Evolutionary conservation across 768 basidiomycete species (phyloP), one percentile per base, ranked within the genome.

Genomic region (Tubosaeta sp.): DNA sequence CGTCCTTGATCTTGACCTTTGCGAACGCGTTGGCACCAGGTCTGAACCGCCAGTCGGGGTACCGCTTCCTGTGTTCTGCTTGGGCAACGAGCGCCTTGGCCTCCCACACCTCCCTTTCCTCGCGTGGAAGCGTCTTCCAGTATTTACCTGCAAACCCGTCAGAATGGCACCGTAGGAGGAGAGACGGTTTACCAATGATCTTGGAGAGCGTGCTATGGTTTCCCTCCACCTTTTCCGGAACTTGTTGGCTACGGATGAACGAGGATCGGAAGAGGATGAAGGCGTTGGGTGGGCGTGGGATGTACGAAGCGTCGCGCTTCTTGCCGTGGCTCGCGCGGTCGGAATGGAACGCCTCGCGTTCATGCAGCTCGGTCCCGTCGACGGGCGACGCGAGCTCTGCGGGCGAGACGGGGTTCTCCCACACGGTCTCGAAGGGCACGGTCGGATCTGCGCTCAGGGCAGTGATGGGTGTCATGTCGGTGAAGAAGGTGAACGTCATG

Each of bases 231-330:
- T 82, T 81, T 34, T 81, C 85, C 2, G 88, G 83, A 46, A 89
- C 82, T 59, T 83, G 82, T 65, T 87, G 80, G 59, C 81, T 83
- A 31, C 79, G 76, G 66, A 90, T 87, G 71, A 90, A 89, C 29
- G 81, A 82, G 22, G 85, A 86, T 59, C 88, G 81, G 69, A 89
- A 91, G 67, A 90, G 84, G 60, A 90, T 91, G 72, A 90, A 91
- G 53, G 88, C 88, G 70, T 89, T 91, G 25, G 88, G 88, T 7
- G 88, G 88, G 44, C 88, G 83, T 38, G 88, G 88, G 68, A 90
- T 91, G 68, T 89, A 84, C 2, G 80, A 81, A 50, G 84, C 80
- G 61, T 85, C 83, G 49, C 83, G 80, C 62, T 81, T 79, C 73
- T 81, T 85, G 52, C 75, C 76, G 63, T 85, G 83, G 51, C 75